Evolutionary conservation across 108 stramenopile genomes (phyloP), one percentile per base, ranked within the genome.

Genomic region (Cyclostephanos invisitatus): DNA sequence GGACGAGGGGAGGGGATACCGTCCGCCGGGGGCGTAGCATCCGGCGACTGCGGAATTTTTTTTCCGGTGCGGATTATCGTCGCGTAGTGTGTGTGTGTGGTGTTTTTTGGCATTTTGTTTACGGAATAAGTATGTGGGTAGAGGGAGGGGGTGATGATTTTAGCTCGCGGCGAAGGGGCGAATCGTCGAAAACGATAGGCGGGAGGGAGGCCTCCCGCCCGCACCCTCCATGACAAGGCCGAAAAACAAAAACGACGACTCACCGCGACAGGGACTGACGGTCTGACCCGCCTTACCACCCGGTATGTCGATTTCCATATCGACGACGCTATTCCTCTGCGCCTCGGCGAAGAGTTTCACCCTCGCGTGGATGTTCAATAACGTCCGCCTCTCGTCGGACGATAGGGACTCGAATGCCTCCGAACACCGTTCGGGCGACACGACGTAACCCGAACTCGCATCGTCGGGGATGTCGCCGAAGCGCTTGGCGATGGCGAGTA

Each of bases 1-100:
- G 9, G 94, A 96, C 35, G 96, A 97, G 21, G 98, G 98, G 38
- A 99, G 83, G 11, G 98, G 98, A 72, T 99, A 99, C 22, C 98
- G 86, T 20, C 98, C 98, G 42, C 98, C 98, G 1, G 98, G 98
- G 17, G 98, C 98, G 74, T 99, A 99, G 84, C 98, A 99, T 50
- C 98, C 98, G 18, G 98, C 98, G 21, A 89, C 92, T 75, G n/a
- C n/a, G n/a, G n/a, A n/a, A n/a, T 66, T 7, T 46, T 14, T 10
- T 51, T 54, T 22, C 29, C 60, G 49, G n/a, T n/a, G n/a, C n/a
- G n/a, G n/a, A n/a, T n/a, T n/a, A n/a, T n/a, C n/a, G n/a, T n/a
- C n/a, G n/a, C n/a, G n/a, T n/a, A n/a, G n/a, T n/a, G n/a, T n/a
- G n/a, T n/a, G n/a, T n/a, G n/a, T n/a, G n/a, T n/a, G n/a, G 44